Percentiles rank a stretch among this genome's conserved stretches.
These are phyloP conservation scores for Claviceps cyperi DNA, from an alignment of 2,329 filamentous ascomycete genomes.

Conservation along the genomic window DNA sequence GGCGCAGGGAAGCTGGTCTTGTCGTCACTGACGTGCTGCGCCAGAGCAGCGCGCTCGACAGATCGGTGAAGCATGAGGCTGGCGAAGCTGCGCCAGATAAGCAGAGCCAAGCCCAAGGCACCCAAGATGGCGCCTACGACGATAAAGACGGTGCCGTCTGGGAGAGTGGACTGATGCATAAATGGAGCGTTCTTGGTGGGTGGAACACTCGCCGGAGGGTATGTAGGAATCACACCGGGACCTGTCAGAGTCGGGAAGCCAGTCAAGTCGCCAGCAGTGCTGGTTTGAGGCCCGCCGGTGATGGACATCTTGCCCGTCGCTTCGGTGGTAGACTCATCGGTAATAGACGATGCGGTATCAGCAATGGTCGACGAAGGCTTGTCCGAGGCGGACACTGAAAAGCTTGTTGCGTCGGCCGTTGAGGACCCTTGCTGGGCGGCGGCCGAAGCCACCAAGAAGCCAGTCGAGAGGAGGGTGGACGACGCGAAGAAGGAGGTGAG, in stretches of 20 bases:
- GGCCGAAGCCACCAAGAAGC: constrained; percentile 16
- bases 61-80: constrained; percentile 86
- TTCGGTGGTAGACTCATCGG: not conserved
- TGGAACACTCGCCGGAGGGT: constrained; percentile 63
- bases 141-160: constrained; percentile 94
- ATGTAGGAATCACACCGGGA: constrained; percentile 32
- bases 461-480: constrained; percentile 14
- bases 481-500: constrained; percentile 13
- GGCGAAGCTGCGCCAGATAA: constrained; percentile 77
- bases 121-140: constrained; percentile 80
- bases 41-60: constrained; percentile 70
- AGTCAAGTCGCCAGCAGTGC: constrained; percentile 13
- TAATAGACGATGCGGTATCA: constrained; percentile 6
- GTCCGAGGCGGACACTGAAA: constrained; percentile 1
- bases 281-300: constrained; percentile 9
- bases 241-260: constrained; percentile 29
- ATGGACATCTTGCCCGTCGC: constrained; percentile 9
- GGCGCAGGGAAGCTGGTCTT: constrained; percentile 50
- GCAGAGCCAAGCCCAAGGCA: constrained; percentile 63
- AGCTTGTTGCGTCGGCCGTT: constrained; percentile 5
- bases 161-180: constrained; percentile 74
- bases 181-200: constrained; percentile 76
- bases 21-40: constrained; percentile 53
- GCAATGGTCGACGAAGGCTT: constrained; percentile 9
- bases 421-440: constrained; percentile 16